phyloP scores from a whole-genome alignment of 805 yeast genomes.

The Pichia ethanolica region DNA sequence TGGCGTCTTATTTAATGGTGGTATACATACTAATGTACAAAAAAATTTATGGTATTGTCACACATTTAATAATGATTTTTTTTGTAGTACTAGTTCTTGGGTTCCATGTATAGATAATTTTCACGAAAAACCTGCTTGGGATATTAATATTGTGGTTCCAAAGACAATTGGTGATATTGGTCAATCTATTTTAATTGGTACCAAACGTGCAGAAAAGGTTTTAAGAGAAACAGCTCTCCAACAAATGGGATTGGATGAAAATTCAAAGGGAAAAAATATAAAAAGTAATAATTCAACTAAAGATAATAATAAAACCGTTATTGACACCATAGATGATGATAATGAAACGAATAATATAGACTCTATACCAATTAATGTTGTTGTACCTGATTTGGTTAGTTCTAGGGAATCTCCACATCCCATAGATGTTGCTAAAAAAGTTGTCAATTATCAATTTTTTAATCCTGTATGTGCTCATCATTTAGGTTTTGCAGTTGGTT shows the following conservation, averaged over 20 bases:
- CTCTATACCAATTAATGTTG: constrained; percentile 47
- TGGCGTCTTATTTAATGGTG: constrained; percentile 73
- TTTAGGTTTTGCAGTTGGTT: constrained; percentile 90
- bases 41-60: constrained; percentile 70
- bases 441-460: constrained; percentile 68
- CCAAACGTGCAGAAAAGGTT: constrained; percentile 28
- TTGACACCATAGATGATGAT: constrained; percentile 25
- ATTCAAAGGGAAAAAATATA: constrained; percentile 6
- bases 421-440: constrained; percentile 63
- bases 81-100: constrained; percentile 90
- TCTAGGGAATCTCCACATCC: constrained; percentile 70
- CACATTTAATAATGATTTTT: constrained; percentile 71
- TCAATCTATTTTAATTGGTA: constrained; percentile 35
- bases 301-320: constrained; percentile 22
- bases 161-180: constrained; percentile 70
- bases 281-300: background rate
- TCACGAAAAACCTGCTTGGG: constrained; percentile 90
- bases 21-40: constrained; percentile 38
- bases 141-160: constrained; percentile 78
- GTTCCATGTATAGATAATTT: constrained; percentile 89
- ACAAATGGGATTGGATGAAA: constrained; percentile 31
- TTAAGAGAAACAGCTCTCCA: constrained; percentile 21
- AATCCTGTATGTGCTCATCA: constrained; percentile 92
- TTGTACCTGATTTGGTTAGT: constrained; percentile 63
- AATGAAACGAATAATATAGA: constrained; percentile 40